Evolutionary conservation across 495 filamentous ascomycete species (phyloP).

Genomic region (Filosporella fistucella): DNA sequence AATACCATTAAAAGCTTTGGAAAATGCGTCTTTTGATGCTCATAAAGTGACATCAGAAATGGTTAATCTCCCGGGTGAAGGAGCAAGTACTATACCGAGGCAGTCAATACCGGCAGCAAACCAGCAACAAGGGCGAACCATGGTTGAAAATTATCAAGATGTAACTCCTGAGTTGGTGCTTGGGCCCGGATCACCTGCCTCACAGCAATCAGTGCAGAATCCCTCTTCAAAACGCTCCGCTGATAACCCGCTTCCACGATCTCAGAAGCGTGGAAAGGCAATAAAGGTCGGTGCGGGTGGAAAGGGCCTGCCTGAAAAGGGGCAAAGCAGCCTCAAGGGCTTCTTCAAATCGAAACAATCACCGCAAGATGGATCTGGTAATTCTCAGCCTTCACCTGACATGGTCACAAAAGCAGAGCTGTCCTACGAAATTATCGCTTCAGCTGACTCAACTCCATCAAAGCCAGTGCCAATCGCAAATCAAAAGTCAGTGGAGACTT

Average conservation of each 20-base stretch:
- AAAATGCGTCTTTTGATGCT: conserved; percentile 6
- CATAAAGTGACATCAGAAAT: not conserved
- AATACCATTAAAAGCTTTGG: conserved; percentile 5
- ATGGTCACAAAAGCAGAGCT: too few relatives aligned
- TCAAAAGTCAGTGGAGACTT: not conserved
- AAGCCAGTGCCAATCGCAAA: conserved; percentile 1
- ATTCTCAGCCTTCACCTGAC: conserved; percentile 11
- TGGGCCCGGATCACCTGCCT: too few relatives aligned
- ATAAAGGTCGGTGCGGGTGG: conserved; percentile 25
- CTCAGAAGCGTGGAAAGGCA: conserved; percentile 15
- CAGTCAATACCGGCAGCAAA: not conserved
- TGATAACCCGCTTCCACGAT: conserved; percentile 5
- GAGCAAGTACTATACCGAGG: not conserved
- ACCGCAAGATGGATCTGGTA: conserved; percentile 10
- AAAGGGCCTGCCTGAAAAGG: conserved; percentile 34
- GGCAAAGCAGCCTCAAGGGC: conserved; percentile 73
- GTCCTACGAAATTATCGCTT: not conserved
- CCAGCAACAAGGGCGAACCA: not conserved
- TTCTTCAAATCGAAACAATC: conserved; percentile 69
- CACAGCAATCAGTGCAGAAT: not conserved
- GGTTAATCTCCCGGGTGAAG: too few relatives aligned
- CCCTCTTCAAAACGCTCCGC: conserved; percentile 7
- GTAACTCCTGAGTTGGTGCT: not conserved
- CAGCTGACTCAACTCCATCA: not conserved
- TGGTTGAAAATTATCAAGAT: not conserved